Evolutionary conservation across 306 rosid genomes (phyloP), one percentile per base, ranked within the genome.

Genomic region (Vigna unguiculata): DNA sequence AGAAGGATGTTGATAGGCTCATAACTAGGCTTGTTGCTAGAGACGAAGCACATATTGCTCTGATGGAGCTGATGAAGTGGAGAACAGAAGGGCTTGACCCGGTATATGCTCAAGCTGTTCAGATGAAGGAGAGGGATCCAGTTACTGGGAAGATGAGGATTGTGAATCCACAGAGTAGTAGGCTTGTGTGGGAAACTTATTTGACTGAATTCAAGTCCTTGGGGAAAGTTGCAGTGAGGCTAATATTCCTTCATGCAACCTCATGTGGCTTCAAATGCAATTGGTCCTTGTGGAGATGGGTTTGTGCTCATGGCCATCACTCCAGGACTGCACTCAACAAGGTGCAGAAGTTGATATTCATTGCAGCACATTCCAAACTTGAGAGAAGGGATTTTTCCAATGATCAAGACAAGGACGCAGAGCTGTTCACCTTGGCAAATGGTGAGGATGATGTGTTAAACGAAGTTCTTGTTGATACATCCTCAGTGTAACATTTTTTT

Each of bases 61-160:
- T 89, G 12, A 89, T 89, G 93, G 93, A 89, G 68, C 86, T 89
- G 22, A 87, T 89, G 93, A 87, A 89, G 59, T 89, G 93, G 93
- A 85, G 93, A 54, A 87, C 93, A 15, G 89, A 87, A 87, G 93
- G 93, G 78, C 93, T 89, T 17, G 91, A 89, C 19, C 89, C 90
- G 1, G 87, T 87, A 1, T 89, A 89, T 36, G 93, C 93, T 0
- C 80, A 80, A 28, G 93, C 93, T 2, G 93, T 89, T 2, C 93
- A 89, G 81, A 86, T 89, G 89, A 89, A 75, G 76, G 87, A 86
- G 72, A 85, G 87, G 62, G 90, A 89, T 77, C 87, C 87, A 0
- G 16, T 86, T 15, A 78, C 86, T 0, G 93, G 93, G 14, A 89
- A 86, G 72, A 83, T 85, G 88, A 89, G 82, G 57, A 65, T 83